Evolutionary conservation across 1,139 yeast species (phyloP), one percentile per base, ranked within the genome.

Genomic region (Pichia sp.): DNA sequence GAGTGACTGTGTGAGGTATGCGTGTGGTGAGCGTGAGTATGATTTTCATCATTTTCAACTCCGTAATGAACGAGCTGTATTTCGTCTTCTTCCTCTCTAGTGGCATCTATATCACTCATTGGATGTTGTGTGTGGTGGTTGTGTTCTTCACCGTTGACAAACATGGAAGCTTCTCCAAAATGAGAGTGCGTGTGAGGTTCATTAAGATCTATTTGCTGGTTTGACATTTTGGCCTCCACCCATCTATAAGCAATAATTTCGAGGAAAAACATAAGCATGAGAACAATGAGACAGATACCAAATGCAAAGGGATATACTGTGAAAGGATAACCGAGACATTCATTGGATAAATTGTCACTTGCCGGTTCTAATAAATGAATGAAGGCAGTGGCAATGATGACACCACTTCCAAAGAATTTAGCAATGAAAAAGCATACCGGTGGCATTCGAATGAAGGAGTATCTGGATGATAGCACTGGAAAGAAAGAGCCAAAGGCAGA

Each of bases 331-430:
- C 77, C 74, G 22, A 79, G 63, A 57, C 85, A 77, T 5, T 60
- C 65, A 39, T 63, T 51, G 0, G 69, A 53, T 35, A 78, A 62
- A 2, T 64, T 60, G 22, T 77, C 81, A 47, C 67, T 62, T 4
- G 94, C 94, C 0, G 94, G 94, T 48, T 77, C 76, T 46, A 87
- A 65, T 45, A 87, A 64, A 60, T 87, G 96, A 38, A 87, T 77
- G 50, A 85, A 81, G 0, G 94, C 86, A 2, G 96, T 87, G 2
- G 96, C 91, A 6, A 86, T 67, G 53, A 87, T 86, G 34, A 87
- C 96, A 33, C 96, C 96, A 2, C 94, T 78, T 42, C 96, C 96
- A 56, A 87, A 86, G 62, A 74, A 85, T 52, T 84, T 84, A 37
- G 87, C 83, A 28, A 77, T 58, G 52, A 82, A 77, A 54, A 76